Percentiles rank a stretch among this genome's conserved stretches.
Conservation (phyloP, 805 yeast genomes). For the Candida tammaniensis region DNA sequence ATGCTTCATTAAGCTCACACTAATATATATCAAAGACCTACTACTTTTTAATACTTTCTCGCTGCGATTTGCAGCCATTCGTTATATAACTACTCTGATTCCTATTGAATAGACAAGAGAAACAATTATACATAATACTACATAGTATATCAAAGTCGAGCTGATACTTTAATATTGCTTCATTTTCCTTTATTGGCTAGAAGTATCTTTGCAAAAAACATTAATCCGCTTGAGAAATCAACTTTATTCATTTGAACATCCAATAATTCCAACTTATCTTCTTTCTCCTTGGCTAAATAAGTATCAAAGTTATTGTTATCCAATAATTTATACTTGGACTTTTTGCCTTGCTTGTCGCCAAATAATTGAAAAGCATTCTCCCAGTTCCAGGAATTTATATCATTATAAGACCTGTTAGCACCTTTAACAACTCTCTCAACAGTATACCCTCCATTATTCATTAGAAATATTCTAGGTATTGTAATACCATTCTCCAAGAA, state of each 20-base stretch:
- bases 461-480: slow-evolving; percentile 61
- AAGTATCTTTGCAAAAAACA: no score
- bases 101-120: no score
- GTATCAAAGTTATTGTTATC: slow-evolving; percentile 19
- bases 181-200: no score
- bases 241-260: slow-evolving; percentile 26
- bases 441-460: slow-evolving; percentile 87
- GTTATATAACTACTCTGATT: no score
- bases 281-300: slow-evolving; percentile 4
- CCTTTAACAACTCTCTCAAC: slow-evolving; percentile 88
- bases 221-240: slow-evolving; percentile 25
- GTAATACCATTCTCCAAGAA: slow-evolving; percentile 52
- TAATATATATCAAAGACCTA: no score
- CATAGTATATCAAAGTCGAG: no score
- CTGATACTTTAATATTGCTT: no score
- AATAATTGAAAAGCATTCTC: slow-evolving; percentile 63
- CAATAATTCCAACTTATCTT: slow-evolving; percentile 20
- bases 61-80: no score
- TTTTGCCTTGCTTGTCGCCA: slow-evolving; percentile 41
- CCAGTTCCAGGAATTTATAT: slow-evolving; percentile 84
- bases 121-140: no score
- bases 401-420: slow-evolving; percentile 72
- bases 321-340: slow-evolving; percentile 18
- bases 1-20: no score
- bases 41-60: no score